Conservation (phyloP, 345 rosid species). For the Bretschneidera sinensis region DNA sequence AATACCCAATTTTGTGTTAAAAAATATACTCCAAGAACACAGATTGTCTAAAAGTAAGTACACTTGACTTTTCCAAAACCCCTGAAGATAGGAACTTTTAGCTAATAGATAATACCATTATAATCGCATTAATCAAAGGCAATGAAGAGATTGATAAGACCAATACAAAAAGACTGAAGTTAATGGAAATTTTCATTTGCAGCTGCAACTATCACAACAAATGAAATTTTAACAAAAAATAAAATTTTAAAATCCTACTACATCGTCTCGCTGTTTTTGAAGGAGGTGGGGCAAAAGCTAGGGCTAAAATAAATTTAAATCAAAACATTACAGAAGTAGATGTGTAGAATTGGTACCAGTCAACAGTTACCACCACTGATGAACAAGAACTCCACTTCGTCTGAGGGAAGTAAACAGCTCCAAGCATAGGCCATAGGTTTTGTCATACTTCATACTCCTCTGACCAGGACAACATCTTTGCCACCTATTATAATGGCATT, state of each 20-base stretch:
- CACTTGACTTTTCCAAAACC: too few species aligned
- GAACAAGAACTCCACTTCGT: slow-evolving; percentile 88
- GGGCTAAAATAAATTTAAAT: not conserved
- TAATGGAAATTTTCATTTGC: slow-evolving; percentile 21
- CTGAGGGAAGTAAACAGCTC: slow-evolving; percentile 74
- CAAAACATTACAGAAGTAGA: too few species aligned
- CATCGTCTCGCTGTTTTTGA: slow-evolving; percentile 19
- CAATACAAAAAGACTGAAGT: too few species aligned
- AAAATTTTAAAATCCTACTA: slow-evolving; percentile 20
- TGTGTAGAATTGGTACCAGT: not conserved
- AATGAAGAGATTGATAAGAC: too few species aligned
- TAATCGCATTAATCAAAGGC: too few species aligned
- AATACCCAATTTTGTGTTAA: too few species aligned
- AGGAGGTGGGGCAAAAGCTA: not conserved
- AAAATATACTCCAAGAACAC: too few species aligned
- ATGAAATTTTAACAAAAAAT: slow-evolving; percentile 21
- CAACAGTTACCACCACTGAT: slow-evolving; percentile 87
- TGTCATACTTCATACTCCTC: slow-evolving; percentile 81
- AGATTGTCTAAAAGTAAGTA: too few species aligned
- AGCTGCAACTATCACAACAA: slow-evolving; percentile 33
- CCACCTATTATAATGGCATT: slow-evolving; percentile 98
- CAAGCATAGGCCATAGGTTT: slow-evolving; percentile 78
- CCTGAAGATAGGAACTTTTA: too few species aligned
- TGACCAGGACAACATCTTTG: slow-evolving; percentile 96
- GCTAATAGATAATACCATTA: too few species aligned